A percentile compares a stretch with the other conserved stretches of the same genome.
phyloP scores from a whole-genome alignment of 164 flowering plant genomes.

The Vitis rotundifolia region DNA sequence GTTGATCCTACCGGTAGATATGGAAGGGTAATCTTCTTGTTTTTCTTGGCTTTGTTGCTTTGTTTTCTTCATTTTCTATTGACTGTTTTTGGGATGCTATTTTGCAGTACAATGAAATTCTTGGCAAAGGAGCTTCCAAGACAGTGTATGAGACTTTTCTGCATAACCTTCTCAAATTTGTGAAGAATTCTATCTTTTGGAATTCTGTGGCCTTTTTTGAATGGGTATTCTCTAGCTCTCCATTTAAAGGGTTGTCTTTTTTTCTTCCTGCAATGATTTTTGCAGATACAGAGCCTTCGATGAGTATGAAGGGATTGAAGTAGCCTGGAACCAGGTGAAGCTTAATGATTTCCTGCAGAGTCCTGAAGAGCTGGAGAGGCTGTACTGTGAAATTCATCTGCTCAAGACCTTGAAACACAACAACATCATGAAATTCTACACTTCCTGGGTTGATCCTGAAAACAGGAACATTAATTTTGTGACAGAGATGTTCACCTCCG shows the following conservation, averaged over 20 bases:
- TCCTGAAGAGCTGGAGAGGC: conserved; percentile 87
- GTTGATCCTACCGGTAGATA: conserved; percentile 99
- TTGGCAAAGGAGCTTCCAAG: conserved; percentile 96
- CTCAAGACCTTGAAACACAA: conserved; percentile 87
- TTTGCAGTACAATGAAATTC: conserved; percentile 83
- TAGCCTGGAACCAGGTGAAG: conserved; percentile 99
- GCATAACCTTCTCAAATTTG: neutral
- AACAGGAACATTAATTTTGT: conserved; percentile 92
- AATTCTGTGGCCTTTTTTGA: conserved; percentile 3
- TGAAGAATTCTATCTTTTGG: neutral
- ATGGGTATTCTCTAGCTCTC: conserved; percentile 6
- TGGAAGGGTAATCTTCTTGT: conserved; percentile 64
- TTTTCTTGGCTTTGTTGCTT: neutral
- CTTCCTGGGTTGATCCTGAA: conserved; percentile 90
- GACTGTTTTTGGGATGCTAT: neutral
- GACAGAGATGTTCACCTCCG: conserved; percentile 97
- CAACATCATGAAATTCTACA: conserved; percentile 92
- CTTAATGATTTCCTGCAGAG: conserved; percentile 74
- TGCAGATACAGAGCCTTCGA: conserved; percentile 91
- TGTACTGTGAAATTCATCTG: conserved; percentile 90
- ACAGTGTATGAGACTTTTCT: conserved; percentile 66
- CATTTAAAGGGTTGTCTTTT: neutral
- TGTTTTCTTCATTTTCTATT: conserved; percentile 1
- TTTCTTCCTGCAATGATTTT: conserved; percentile 10
- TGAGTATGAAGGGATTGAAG: conserved; percentile 96